Conservation (phyloP, 2,329 filamentous ascomycete genomes). For the Pyricularia grisea region DNA sequence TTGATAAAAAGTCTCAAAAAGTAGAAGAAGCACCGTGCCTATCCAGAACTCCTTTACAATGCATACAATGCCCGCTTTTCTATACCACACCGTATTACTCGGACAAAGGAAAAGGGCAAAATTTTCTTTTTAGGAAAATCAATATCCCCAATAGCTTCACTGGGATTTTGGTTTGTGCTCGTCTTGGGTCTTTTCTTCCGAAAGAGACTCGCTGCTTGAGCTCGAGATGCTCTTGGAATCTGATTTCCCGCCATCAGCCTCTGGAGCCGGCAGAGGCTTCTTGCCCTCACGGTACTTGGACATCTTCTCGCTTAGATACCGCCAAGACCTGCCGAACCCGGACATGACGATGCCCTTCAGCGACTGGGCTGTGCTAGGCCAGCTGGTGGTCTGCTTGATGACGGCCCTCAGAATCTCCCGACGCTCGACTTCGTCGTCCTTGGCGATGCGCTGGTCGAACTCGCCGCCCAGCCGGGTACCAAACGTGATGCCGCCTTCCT, state of each 20-base stretch:
- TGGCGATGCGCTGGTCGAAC: slow-evolving; percentile 79
- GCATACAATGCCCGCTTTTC: slow-evolving; percentile 1
- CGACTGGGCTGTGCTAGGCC: slow-evolving; percentile 85
- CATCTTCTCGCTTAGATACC: slow-evolving; percentile 78
- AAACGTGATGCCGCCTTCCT: slow-evolving; percentile 56
- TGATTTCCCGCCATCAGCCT: neutral
- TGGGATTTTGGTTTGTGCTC: neutral
- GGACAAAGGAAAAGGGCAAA: neutral
- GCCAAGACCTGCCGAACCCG: slow-evolving; percentile 58
- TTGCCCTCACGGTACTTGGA: slow-evolving; percentile 48
- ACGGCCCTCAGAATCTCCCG: slow-evolving; percentile 60
- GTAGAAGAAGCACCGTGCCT: neutral
- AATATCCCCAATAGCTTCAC: neutral
- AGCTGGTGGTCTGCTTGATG: slow-evolving; percentile 80
- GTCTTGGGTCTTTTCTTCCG: neutral
- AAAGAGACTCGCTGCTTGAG: neutral
- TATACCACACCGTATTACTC: neutral
- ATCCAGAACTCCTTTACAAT: neutral
- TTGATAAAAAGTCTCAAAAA: neutral
- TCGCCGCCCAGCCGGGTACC: slow-evolving; percentile 67
- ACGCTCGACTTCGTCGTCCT: slow-evolving; percentile 58
- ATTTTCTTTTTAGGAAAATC: neutral
- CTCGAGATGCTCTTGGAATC: neutral
- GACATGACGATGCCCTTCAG: slow-evolving; percentile 76
- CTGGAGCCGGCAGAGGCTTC: slow-evolving; percentile 1